Conservation (phyloP, 202 grass and related monocot species). For the Bolboschoenoplectus hybrid region DNA sequence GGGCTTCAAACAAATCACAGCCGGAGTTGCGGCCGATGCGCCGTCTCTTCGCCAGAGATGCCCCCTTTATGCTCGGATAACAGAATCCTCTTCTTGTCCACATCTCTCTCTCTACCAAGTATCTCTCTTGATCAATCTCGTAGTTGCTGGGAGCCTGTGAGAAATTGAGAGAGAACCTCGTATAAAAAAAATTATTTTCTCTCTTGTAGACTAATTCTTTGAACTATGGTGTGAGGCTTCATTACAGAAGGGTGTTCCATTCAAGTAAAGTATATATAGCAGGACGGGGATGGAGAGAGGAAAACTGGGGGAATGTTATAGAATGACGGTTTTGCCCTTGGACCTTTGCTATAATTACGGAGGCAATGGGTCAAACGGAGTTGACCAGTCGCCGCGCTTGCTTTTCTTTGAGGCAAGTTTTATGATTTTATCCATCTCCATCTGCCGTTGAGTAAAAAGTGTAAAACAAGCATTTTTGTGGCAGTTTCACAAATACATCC, state of each 20-base stretch:
- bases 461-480: constrained; percentile 20
- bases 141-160: background rate
- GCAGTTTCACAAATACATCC: background rate
- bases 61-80: background rate
- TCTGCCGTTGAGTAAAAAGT: background rate
- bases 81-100: constrained; percentile 41
- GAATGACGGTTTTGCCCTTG: constrained; percentile 20
- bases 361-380: constrained; percentile 19
- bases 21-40: background rate
- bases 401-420: constrained; percentile 7
- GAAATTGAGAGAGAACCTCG: background rate
- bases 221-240: background rate
- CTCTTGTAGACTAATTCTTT: background rate
- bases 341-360: constrained; percentile 28
- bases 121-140: background rate
- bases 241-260: background rate
- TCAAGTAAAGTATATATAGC: background rate
- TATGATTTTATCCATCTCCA: background rate
- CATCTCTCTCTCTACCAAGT: constrained; percentile 8
- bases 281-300: background rate
- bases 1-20: constrained; percentile 53
- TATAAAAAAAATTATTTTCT: background rate
- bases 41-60: constrained; percentile 20
- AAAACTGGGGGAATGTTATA: background rate
- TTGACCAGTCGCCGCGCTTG: constrained; percentile 38